These are phyloP conservation scores for Fusarium xyrophilum DNA, from an alignment of 2,329 filamentous ascomycete genomes.

Conservation along the genomic window DNA sequence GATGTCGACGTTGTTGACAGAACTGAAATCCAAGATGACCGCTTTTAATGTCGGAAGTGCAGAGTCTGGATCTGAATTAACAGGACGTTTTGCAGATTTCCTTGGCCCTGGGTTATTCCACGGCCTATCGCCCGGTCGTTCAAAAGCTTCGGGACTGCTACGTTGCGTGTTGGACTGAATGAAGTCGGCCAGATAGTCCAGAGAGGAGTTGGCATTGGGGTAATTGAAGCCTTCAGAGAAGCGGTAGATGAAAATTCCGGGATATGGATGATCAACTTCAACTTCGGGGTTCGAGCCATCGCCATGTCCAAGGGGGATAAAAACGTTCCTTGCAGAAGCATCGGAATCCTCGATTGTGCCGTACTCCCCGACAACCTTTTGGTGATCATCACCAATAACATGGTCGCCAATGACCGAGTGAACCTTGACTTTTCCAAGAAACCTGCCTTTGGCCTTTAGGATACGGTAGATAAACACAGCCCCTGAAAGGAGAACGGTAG, in stretches of 20 bases:
- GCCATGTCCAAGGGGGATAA: conserved; percentile 83
- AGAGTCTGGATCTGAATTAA: conserved; percentile 47
- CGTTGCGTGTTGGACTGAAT: conserved; percentile 77
- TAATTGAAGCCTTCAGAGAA: conserved; percentile 97
- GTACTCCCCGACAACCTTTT: conserved; percentile 58
- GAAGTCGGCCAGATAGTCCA: conserved; percentile 76
- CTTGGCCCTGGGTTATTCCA: conserved; percentile 91
- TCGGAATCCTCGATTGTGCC: conserved; percentile 60
- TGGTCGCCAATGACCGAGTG: conserved; percentile 84
- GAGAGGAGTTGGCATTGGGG: conserved; percentile 87
- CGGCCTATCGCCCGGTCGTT: conserved; percentile 76
- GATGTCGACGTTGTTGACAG: conserved; percentile 92
- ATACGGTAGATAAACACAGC: conserved; percentile 84
- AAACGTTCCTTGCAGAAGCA: conserved; percentile 74
- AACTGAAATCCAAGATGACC: conserved; percentile 92
- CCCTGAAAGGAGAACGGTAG: conserved; percentile 78
- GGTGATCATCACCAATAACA: conserved; percentile 67
- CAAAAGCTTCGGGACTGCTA: conserved; percentile 73
- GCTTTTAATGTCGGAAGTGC: conserved; percentile 77
- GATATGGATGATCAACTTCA: conserved; percentile 80
- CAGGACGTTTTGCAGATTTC: conserved; percentile 52
- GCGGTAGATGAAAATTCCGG: conserved; percentile 93
- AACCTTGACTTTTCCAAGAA: conserved; percentile 72
- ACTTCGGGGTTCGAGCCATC: conserved; percentile 91
- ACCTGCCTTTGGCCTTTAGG: conserved; percentile 80